Evolutionary conservation across 495 filamentous ascomycete genomes (phyloP).

Genomic region (Penicillium paradoxum): DNA sequence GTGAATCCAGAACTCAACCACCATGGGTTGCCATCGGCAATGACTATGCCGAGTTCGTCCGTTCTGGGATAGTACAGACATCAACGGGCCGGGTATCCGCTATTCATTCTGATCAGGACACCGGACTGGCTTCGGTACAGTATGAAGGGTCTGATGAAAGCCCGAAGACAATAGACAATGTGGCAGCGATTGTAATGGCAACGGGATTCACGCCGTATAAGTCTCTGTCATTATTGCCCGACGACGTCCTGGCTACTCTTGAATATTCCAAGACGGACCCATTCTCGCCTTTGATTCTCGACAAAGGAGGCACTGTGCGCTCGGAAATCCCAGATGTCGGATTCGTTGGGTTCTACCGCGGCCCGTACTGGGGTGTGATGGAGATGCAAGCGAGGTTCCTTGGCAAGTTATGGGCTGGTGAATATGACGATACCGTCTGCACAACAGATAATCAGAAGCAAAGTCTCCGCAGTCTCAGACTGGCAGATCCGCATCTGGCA

Average conservation of each 20-base stretch:
- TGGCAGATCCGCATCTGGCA: conserved; percentile 25
- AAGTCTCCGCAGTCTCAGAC: conserved; percentile 23
- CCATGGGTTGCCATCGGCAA: conserved; percentile 67
- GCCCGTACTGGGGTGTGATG: conserved; percentile 82
- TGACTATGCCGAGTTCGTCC: conserved; percentile 66
- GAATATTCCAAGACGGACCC: conserved; percentile 49
- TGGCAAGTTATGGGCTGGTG: conserved; percentile 35
- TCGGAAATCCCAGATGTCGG: conserved; percentile 58
- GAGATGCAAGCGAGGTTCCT: conserved; percentile 79
- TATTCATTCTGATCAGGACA: conserved; percentile 17
- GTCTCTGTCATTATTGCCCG: conserved; percentile 57
- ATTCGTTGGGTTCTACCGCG: conserved; percentile 82
- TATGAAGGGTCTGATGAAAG: conserved; percentile 28
- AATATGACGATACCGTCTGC: neutral
- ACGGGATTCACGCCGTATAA: conserved; percentile 67
- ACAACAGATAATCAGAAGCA: conserved; percentile 20
- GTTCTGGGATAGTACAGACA: conserved; percentile 53
- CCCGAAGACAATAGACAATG: conserved; percentile 38
- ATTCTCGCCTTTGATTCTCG: conserved; percentile 64
- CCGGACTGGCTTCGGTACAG: conserved; percentile 25
- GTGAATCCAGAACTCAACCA: conserved; percentile 35
- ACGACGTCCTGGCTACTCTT: conserved; percentile 49
- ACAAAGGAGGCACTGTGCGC: conserved; percentile 60
- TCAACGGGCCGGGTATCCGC: conserved; percentile 31
- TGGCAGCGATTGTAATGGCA: conserved; percentile 66